Conservation (phyloP, 192 early-diverging fungal genomes). For the Backusella morwellensis region DNA sequence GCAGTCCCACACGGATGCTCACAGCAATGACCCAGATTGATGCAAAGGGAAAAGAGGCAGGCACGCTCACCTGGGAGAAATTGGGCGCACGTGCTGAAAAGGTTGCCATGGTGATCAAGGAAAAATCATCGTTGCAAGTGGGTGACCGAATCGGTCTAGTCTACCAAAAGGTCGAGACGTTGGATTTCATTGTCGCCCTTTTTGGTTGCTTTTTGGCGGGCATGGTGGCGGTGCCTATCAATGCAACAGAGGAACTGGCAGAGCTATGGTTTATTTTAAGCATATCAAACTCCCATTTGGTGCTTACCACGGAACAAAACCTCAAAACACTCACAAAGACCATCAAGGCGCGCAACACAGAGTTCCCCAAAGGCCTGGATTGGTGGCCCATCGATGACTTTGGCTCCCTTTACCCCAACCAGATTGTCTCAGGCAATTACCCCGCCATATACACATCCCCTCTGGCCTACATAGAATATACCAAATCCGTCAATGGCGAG, state of each 20-base stretch:
- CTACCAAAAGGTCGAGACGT: conserved; percentile 75
- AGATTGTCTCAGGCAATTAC: conserved; percentile 42
- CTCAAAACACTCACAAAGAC: conserved; percentile 72
- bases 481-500: conserved; percentile 78
- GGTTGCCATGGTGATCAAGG: conserved; percentile 64
- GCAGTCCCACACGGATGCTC: conserved; percentile 39
- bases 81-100: conserved; percentile 69
- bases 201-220: conserved; percentile 81
- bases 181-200: conserved; percentile 78
- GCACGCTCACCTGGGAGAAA: conserved; percentile 71
- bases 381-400: conserved; percentile 85
- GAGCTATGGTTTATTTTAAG: conserved; percentile 77
- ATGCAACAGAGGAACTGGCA: conserved; percentile 75
- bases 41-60: conserved; percentile 68
- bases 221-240: conserved; percentile 81
- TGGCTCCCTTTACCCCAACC: conserved; percentile 52
- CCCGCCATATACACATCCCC: conserved; percentile 50
- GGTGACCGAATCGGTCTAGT: conserved; percentile 75
- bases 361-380: conserved; percentile 66
- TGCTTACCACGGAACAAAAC: conserved; percentile 77
- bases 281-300: conserved; percentile 61
- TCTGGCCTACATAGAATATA: conserved; percentile 82
- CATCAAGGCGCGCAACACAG: conserved; percentile 52
- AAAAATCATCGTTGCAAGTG: conserved; percentile 54
- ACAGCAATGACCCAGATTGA: conserved; percentile 70